Percentiles rank a stretch among this genome's conserved stretches.
Conservation (phyloP, 2,329 filamentous ascomycete genomes). For the Fusarium sp. region DNA sequence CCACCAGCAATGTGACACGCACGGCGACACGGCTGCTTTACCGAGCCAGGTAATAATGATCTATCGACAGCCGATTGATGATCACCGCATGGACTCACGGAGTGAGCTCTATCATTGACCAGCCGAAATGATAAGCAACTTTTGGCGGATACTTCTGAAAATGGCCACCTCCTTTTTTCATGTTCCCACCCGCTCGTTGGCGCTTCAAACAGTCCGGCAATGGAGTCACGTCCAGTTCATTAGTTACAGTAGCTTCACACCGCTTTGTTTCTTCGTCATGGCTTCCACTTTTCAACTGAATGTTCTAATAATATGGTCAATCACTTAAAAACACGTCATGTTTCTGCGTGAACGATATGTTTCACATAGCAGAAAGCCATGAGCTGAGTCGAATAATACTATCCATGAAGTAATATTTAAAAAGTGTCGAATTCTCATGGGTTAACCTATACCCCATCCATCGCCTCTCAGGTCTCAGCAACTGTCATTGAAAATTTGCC, state of each 20-base stretch:
- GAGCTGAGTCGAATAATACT: not conserved
- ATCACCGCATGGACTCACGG: slow-evolving; percentile 11
- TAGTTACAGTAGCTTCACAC: not conserved
- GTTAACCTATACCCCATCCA: not conserved
- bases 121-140: not conserved
- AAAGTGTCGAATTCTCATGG: not conserved
- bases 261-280: slow-evolving; percentile 4
- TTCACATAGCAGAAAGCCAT: not conserved
- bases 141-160: not conserved
- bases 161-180: slow-evolving; percentile 36
- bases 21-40: not conserved
- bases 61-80: slow-evolving; percentile 1
- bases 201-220: slow-evolving; percentile 1
- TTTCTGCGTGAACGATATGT: not conserved
- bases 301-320: not conserved
- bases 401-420: not conserved
- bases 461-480: not conserved
- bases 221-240: slow-evolving; percentile 4
- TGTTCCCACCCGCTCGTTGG: slow-evolving; percentile 4
- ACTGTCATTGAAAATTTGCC: not conserved
- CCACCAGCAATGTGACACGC: not conserved
- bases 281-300: not conserved
- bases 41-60: slow-evolving; percentile 9
- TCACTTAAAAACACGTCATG: not conserved
- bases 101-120: not conserved